These are phyloP conservation scores for Cucurbita pepo DNA, from an alignment of 306 rosid genomes.

Conservation along the genomic window DNA sequence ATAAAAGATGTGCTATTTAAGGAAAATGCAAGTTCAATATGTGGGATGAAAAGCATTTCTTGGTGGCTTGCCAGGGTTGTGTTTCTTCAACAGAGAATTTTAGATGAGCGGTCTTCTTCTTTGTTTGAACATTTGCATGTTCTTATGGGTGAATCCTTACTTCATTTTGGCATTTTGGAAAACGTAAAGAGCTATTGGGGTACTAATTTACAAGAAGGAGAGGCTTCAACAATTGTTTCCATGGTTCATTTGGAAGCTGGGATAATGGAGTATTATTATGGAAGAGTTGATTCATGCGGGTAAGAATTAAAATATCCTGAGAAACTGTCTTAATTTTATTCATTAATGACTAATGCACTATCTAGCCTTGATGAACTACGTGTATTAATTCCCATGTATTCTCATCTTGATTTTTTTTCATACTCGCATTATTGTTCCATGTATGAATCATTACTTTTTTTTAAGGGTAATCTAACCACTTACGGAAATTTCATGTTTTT, in stretches of 20 bases:
- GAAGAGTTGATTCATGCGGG: constrained; percentile 89
- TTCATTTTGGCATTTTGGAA: constrained; percentile 42
- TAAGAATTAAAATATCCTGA: constrained; percentile 1
- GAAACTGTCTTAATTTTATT: constrained; percentile 1
- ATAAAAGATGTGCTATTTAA: constrained; percentile 40
- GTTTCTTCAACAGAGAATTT: constrained; percentile 64
- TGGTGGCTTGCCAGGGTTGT: constrained; percentile 83
- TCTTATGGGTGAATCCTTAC: constrained; percentile 29
- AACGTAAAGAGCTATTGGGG: constrained; percentile 48
- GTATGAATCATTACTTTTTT: neutral
- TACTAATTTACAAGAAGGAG: constrained; percentile 25
- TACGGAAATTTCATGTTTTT: neutral
- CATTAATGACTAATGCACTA: neutral
- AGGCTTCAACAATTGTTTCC: constrained; percentile 43
- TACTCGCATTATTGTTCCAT: neutral
- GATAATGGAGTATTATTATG: constrained; percentile 57
- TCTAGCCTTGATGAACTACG: neutral
- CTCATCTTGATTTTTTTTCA: neutral
- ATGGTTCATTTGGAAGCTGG: constrained; percentile 75
- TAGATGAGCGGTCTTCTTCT: constrained; percentile 68
- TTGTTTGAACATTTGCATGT: constrained; percentile 64
- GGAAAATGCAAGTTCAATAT: constrained; percentile 15
- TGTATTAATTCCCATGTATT: neutral
- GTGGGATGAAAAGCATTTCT: constrained; percentile 43
- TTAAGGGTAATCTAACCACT: neutral